phyloP scores from a whole-genome alignment of 441 rosid species.

The Mallotus repandus region DNA sequence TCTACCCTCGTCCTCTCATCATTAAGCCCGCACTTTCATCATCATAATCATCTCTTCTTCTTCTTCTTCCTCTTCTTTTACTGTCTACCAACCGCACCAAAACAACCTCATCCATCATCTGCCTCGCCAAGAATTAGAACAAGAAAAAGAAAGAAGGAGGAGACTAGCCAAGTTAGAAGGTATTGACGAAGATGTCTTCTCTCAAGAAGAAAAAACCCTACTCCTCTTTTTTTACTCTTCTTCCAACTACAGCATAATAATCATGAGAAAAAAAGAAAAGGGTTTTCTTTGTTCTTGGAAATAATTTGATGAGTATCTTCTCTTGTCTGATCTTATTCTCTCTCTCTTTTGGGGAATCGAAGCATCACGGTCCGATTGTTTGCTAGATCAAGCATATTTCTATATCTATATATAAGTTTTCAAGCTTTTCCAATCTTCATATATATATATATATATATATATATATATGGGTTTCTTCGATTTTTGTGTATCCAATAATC shows the following conservation, averaged over 20 bases:
- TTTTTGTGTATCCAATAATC: slow-evolving; percentile 11
- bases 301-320: slow-evolving; percentile 18
- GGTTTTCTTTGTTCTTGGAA: slow-evolving; percentile 26
- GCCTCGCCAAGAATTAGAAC: slow-evolving; percentile 14
- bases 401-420: slow-evolving; percentile 8
- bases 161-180: background rate
- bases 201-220: slow-evolving; percentile 52
- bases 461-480: slow-evolving; percentile 15
- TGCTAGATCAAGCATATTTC: slow-evolving; percentile 25
- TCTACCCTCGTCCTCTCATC: slow-evolving; percentile 44
- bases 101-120: slow-evolving; percentile 19
- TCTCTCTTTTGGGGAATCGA: slow-evolving; percentile 52
- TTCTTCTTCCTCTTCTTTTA: slow-evolving; percentile 22
- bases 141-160: slow-evolving; percentile 20
- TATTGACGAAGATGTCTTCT: slow-evolving; percentile 32
- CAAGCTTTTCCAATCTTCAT: background rate
- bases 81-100: slow-evolving; percentile 32
- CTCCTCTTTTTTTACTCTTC: background rate
- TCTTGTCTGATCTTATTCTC: slow-evolving; percentile 22
- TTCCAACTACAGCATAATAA: slow-evolving; percentile 6
- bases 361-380: slow-evolving; percentile 71
- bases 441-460: too few relatives aligned
- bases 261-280: background rate
- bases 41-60: slow-evolving; percentile 20
- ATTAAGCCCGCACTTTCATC: slow-evolving; percentile 33